These are phyloP conservation scores for Pachysandra terminalis DNA, from an alignment of 164 flowering plant species.

Conservation along the genomic window DNA sequence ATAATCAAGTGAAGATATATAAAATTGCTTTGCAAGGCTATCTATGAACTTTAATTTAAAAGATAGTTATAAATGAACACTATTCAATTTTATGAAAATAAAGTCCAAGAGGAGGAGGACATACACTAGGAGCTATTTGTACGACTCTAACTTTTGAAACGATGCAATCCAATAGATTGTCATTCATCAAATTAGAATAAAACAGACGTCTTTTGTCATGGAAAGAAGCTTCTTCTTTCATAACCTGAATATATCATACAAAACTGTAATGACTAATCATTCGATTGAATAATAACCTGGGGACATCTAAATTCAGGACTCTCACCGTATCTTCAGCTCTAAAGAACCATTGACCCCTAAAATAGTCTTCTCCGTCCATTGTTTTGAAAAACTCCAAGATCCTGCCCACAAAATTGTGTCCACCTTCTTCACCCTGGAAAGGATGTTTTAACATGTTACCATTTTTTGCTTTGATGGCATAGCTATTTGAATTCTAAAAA, in stretches of 20 bases:
- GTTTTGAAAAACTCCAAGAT: conserved; percentile 83
- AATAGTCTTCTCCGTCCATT: conserved; percentile 59
- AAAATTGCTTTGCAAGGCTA: not conserved
- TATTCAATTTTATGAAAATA: not conserved
- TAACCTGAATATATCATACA: conserved; percentile 44
- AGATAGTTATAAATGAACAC: not conserved
- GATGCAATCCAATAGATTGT: conserved; percentile 80
- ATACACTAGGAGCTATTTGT: conserved; percentile 50
- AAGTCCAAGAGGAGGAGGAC: conserved; percentile 15
- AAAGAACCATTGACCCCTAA: conserved; percentile 86
- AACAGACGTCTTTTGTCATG: conserved; percentile 88
- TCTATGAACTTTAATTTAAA: not conserved
- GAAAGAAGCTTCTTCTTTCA: conserved; percentile 50
- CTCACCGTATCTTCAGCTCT: conserved; percentile 88
- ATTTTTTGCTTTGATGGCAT: not conserved
- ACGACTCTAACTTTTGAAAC: conserved; percentile 64
- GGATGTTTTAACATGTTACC: conserved; percentile 11
- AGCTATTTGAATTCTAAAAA: conserved; percentile 12
- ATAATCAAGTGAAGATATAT: not conserved
- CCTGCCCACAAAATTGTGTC: conserved; percentile 57
- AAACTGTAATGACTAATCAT: conserved; percentile 10
- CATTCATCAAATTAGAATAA: conserved; percentile 75
- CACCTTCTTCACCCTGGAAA: conserved; percentile 62
- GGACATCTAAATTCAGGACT: not conserved
- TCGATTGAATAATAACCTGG: not conserved